Base-by-base conservation (phyloP, 2,329 filamentous ascomycete species). In the Aureobasidium namibiae region DNA sequence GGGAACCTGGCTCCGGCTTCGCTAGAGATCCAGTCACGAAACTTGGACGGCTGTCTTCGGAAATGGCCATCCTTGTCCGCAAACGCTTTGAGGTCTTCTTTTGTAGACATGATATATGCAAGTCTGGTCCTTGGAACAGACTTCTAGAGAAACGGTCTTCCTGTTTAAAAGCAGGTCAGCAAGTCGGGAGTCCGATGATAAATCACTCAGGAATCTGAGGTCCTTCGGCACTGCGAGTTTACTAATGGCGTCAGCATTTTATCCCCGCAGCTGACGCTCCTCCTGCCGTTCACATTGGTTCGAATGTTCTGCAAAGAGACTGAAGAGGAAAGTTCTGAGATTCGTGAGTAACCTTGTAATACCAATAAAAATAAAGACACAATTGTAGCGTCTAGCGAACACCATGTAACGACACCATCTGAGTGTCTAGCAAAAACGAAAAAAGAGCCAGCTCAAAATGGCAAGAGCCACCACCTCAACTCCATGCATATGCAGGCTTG, bases 21-120 rank as follows among this genome's bases (percentile, higher is more conserved):
- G 4, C 72, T 76, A 0, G 82, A 84, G 53, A 88, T 74, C 60
- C 69, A 76, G 62, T 80, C 72, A 10, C 84, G 80, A 66, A 86
- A 87, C 1, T 71, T 69, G 53, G 80, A 81, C 41, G 76, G 73
- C 61, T 79, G 78, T 18, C 81, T 76, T 2, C 75, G 72, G 65
- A 83, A 84, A 13, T 76, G 74, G 11, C 81, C 81, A 61, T 81
- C 77, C 24, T 69, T 66, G 63, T 80, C 67, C 16, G 68, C 64
- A 45, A 65, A 54, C 3, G 31, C 50, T 24, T 54, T 53, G 48
- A 46, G 38, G 21, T 54, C 50, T 21, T 42, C 36, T 13, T 7
- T 41, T 3, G 33, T 42, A 13, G 50, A 53, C 50, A 53, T 53
- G 16, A 7, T 33, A 23, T 26, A 8, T 5, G 23, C 41, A 9